Evolutionary conservation across 495 filamentous ascomycete genomes (phyloP), one percentile per base, ranked within the genome.

Genomic region (Penicillium tannophilum): DNA sequence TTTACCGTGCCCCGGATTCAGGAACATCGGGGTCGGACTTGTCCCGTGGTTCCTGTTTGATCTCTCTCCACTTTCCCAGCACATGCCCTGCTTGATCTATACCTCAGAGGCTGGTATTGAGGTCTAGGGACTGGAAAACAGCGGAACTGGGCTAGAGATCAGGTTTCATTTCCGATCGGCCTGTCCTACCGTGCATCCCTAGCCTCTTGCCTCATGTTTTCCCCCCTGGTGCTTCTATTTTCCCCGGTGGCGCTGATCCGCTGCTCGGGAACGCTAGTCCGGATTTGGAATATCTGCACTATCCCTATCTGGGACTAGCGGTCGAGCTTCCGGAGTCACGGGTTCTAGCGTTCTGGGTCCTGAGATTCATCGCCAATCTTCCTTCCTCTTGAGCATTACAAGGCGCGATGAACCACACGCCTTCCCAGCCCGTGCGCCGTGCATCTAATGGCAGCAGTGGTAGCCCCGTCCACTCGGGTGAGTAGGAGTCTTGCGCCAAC

Each of bases 301-400:
- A 76, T 63, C 46, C 67, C 59, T 16, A 16, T 47, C 55, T 10
- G 14, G 61, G 74, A 46, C 58, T 76, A 75, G 72, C 66, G 61
- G 55, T 56, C 53, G 62, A 72, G 68, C 71, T 74, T 63, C 72
- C 69, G 71, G 69, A 74, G 74, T 77, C 74, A 77, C 74, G 74
- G 73, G 74, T 72, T 77, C 65, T 57, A 62, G 30, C 20, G 23
- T 52, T 62, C 51, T 54, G 64, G 64, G 59, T 59, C 59, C 52
- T 63, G 54, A 14, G 45, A 36, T n/a, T 57, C 24, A 51, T 46
- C 61, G 54, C 49, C 60, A 54, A 42, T 59, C 55, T 62, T 43
- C 58, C 44, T 54, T 59, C 54, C 61, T 39, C 45, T 61, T 59
- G 14, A 44, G 26, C 44, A 30, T 46, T 24, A 41, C 43, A 33